Conservation (phyloP, 306 rosid species). For the Dalbergia cochinchinensis region DNA sequence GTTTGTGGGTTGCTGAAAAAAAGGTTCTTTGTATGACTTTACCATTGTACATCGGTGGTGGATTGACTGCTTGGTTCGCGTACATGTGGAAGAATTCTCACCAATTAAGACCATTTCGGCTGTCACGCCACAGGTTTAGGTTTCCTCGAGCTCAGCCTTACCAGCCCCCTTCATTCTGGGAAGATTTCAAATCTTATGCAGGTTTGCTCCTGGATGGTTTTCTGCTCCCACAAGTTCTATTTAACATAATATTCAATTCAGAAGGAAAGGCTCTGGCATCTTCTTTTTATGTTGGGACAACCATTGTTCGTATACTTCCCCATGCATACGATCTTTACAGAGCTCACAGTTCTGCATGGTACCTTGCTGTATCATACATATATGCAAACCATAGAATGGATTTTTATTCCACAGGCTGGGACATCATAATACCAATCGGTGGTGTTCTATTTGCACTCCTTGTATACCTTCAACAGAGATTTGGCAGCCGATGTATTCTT, state of each 20-base stretch:
- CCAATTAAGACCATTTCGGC: conserved; percentile 43
- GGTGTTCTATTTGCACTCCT: conserved; percentile 66
- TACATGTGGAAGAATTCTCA: conserved; percentile 58
- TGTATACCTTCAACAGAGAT: conserved; percentile 81
- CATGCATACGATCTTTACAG: conserved; percentile 93
- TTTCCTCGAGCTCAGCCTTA: conserved; percentile 39
- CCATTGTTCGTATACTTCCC: conserved; percentile 77
- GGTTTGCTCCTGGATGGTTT: conserved; percentile 81
- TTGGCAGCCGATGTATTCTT: conserved; percentile 79
- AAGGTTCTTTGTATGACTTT: conserved; percentile 66
- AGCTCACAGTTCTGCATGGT: conserved; percentile 65
- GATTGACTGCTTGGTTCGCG: conserved; percentile 63
- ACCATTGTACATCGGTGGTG: conserved; percentile 71
- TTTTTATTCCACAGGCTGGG: conserved; percentile 90
- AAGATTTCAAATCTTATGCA: conserved; percentile 70
- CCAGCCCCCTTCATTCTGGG: conserved; percentile 67
- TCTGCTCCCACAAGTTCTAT: conserved; percentile 79
- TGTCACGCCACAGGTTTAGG: conserved; percentile 53
- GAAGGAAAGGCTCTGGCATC: conserved; percentile 63
- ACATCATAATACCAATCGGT: conserved; percentile 68
- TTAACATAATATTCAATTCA: conserved; percentile 62
- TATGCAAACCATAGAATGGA: conserved; percentile 80
- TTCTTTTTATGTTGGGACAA: conserved; percentile 72
- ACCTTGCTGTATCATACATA: conserved; percentile 68
- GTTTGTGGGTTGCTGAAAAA: conserved; percentile 71